Evolutionary conservation across 768 basidiomycete genomes (phyloP).

Genomic region (Mycena alexandri): DNA sequence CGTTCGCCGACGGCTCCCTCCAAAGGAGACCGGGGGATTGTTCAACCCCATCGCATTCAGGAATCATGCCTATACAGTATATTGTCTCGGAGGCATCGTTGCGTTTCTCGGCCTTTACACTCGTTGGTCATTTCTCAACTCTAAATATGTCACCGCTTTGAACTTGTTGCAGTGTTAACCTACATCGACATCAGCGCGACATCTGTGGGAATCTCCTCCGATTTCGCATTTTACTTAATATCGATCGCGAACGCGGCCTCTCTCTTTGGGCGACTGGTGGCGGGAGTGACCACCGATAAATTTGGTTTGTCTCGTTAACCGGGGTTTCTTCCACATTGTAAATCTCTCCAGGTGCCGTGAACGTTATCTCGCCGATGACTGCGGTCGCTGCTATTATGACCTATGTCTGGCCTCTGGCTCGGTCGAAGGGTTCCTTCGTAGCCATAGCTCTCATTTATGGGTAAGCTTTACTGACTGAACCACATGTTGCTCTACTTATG

Average conservation of each 20-base stretch:
- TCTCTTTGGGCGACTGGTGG: conserved; percentile 69
- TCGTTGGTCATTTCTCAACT: conserved; percentile 46
- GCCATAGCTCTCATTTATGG: conserved; percentile 74
- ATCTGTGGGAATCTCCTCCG: conserved; percentile 58
- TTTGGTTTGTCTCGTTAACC: conserved; percentile 54
- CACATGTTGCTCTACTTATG: background rate
- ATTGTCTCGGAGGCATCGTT: conserved; percentile 67
- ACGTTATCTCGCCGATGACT: conserved; percentile 76
- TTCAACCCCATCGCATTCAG: conserved; percentile 58
- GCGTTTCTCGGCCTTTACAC: conserved; percentile 80
- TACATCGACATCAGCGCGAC: conserved; percentile 74
- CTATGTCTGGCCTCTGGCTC: conserved; percentile 78
- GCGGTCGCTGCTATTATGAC: conserved; percentile 68
- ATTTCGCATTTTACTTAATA: conserved; percentile 75
- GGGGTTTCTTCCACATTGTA: background rate
- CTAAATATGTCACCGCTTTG: conserved; percentile 7
- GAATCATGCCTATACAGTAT: conserved; percentile 64
- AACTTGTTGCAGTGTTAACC: conserved; percentile 64
- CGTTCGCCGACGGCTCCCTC: conserved; percentile 64
- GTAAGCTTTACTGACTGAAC: conserved; percentile 50
- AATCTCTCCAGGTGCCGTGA: conserved; percentile 66
- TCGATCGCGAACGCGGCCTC: conserved; percentile 79
- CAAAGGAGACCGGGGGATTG: conserved; percentile 65
- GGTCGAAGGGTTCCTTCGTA: conserved; percentile 59
- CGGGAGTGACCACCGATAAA: conserved; percentile 67